Evolutionary conservation across 306 rosid genomes (phyloP).

Genomic region (Inga oerstediana): DNA sequence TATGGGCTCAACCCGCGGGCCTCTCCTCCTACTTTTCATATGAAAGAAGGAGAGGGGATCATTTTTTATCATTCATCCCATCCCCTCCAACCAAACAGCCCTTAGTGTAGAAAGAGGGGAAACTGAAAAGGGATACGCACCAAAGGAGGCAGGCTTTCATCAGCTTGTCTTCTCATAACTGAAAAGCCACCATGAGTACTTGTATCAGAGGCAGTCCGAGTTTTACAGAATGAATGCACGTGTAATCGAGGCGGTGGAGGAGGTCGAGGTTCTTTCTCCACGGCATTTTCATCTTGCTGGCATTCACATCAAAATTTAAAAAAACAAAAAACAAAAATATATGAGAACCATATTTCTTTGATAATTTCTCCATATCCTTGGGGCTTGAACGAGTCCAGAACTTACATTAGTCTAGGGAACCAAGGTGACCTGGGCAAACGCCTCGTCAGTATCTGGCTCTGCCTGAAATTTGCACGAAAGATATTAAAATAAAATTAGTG

Average conservation of each 20-base stretch:
- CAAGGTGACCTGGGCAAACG: slow-evolving; percentile 78
- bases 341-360: slow-evolving; percentile 1
- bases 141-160: slow-evolving; percentile 90
- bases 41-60: no score
- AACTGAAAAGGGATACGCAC: slow-evolving; percentile 42
- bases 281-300: slow-evolving; percentile 74
- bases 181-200: slow-evolving; percentile 97
- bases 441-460: slow-evolving; percentile 92
- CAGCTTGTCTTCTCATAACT: slow-evolving; percentile 87
- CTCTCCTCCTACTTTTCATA: no score
- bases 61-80: no score
- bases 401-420: slow-evolving; percentile 67
- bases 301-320: slow-evolving; percentile 18
- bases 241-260: slow-evolving; percentile 67
- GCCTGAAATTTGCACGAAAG: slow-evolving; percentile 52
- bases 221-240: slow-evolving; percentile 86
- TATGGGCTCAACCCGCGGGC: no score
- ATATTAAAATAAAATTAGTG: neutral
- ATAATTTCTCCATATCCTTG: neutral
- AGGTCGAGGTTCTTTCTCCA: slow-evolving; percentile 62
- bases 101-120: slow-evolving; percentile 31
- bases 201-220: slow-evolving; percentile 89
- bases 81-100: no score
- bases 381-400: neutral
- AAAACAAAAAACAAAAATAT: neutral